Percentiles rank a stretch among this genome's conserved stretches.
These are phyloP conservation scores for Gonapodya prolifera DNA, from an alignment of 192 early-diverging fungal species.

Conservation along the genomic window DNA sequence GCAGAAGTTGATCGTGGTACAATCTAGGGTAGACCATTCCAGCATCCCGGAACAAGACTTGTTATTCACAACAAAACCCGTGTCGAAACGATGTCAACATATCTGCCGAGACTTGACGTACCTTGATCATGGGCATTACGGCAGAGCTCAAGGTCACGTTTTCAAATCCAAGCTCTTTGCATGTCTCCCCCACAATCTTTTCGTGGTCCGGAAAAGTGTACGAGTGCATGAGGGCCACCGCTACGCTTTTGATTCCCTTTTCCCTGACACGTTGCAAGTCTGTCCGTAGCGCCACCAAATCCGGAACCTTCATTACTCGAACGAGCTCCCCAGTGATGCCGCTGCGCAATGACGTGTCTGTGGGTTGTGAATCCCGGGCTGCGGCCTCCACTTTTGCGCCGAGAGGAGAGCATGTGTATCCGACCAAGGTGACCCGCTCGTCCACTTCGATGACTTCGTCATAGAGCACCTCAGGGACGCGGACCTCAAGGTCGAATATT, in stretches of 20 bases:
- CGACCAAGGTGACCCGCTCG: slow-evolving; percentile 75
- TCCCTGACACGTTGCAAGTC: slow-evolving; percentile 48
- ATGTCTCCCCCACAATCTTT: slow-evolving; percentile 45
- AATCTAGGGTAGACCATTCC: slow-evolving; percentile 30
- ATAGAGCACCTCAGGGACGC: slow-evolving; percentile 77
- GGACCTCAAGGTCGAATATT: slow-evolving; percentile 86
- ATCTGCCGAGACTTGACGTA: not conserved
- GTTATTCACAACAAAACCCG: too few relatives aligned
- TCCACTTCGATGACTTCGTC: slow-evolving; percentile 59
- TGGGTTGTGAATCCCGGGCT: slow-evolving; percentile 10
- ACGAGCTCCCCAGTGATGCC: slow-evolving; percentile 85
- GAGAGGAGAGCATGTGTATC: slow-evolving; percentile 41
- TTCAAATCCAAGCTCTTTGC: slow-evolving; percentile 61
- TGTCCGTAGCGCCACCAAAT: slow-evolving; percentile 36
- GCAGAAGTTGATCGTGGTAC: slow-evolving; percentile 86
- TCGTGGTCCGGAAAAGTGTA: slow-evolving; percentile 90
- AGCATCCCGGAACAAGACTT: too few relatives aligned
- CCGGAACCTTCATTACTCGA: slow-evolving; percentile 46
- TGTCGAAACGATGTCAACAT: not conserved
- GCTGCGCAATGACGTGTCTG: slow-evolving; percentile 31
- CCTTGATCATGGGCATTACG: slow-evolving; percentile 84
- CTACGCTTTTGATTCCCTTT: slow-evolving; percentile 71
- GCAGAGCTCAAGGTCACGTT: slow-evolving; percentile 72
- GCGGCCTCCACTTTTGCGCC: slow-evolving; percentile 19
- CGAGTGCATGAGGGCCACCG: slow-evolving; percentile 88